Conservation (phyloP, 352 stramenopile species). For the Globisporangium radiosum region DNA sequence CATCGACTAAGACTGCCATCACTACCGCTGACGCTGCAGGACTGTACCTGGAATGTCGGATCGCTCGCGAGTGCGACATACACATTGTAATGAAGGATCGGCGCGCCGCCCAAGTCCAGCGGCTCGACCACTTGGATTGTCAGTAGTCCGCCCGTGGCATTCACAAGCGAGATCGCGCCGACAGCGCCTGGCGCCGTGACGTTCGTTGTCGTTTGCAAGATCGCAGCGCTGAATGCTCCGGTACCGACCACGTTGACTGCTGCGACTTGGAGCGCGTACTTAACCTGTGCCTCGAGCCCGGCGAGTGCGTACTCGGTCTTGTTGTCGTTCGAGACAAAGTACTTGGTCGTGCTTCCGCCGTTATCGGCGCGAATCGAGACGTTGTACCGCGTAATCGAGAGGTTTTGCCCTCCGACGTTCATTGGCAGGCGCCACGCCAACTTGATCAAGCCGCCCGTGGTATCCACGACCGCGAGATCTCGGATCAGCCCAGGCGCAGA, state of each 20-base stretch:
- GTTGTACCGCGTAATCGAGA: slow-evolving; percentile 40
- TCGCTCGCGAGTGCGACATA: slow-evolving; percentile 5
- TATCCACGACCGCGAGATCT: slow-evolving; percentile 9
- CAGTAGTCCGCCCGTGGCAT: slow-evolving; percentile 40
- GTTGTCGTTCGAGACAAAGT: slow-evolving; percentile 25
- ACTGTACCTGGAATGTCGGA: slow-evolving; percentile 4
- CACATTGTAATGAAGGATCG: slow-evolving; percentile 28
- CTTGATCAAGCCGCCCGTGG: slow-evolving; percentile 41
- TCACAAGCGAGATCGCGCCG: slow-evolving; percentile 15
- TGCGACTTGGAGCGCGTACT: slow-evolving; percentile 29
- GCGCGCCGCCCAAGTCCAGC: slow-evolving; percentile 32
- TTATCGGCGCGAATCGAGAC: slow-evolving; percentile 12
- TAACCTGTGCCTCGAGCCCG: slow-evolving; percentile 15
- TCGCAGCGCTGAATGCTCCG: slow-evolving; percentile 13
- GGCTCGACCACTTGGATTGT: slow-evolving; percentile 22
- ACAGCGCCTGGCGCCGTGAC: slow-evolving; percentile 28
- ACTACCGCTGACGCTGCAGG: too few species aligned
- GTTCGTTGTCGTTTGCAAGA: slow-evolving; percentile 27
- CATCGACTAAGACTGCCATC: too few species aligned
- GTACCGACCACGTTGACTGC: slow-evolving; percentile 32
- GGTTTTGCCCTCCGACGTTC: slow-evolving; percentile 30
- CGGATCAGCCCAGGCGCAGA: slow-evolving; percentile 30
- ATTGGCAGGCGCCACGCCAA: slow-evolving; percentile 33
- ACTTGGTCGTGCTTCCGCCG: slow-evolving; percentile 4
- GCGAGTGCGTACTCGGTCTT: slow-evolving; percentile 25